Evolutionary conservation across 345 rosid species (phyloP), one percentile per base, ranked within the genome.

Genomic region (Ceriops decandra): DNA sequence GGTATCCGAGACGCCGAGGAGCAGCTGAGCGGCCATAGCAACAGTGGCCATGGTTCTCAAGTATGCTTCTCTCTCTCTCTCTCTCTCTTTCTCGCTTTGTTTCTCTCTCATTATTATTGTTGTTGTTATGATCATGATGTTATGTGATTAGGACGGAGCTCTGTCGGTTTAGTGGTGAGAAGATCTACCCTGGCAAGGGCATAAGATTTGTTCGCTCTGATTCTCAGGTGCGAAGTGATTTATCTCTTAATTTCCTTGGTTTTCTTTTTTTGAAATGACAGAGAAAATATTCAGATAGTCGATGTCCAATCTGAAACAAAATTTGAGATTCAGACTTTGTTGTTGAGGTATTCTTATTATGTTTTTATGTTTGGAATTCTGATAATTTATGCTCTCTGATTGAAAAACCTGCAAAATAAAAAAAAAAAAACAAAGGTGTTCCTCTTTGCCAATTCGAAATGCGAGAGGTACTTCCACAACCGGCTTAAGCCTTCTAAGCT

Each of bases 391-490:
- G 52, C 42, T 63, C 7, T 21, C 24, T 70, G 46, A 38, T 57
- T 49, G 13, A 3, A 28, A 28, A 2, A 13, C 0, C 13, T 7
- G 1, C 1, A 6, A 7, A 7, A 11, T 11, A 38, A 10, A 38
- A 11, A 10, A 38, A 38, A 10, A 38, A 38, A 1, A 1, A 1
- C 15, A 42, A 21, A 95, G 99, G 99, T 91, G 4, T 93, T 91
- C 85, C 87, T 93, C 81, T 91, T 93, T 56, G 74, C 76, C 30
- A 95, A 91, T 78, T 91, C 99, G 0, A 95, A 95, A 56, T 95
- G 96, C 82, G 89, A 91, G 83, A 82, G 93, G 84, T 91, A 95
- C 74, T 91, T 95, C 82, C 96, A 91, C 85, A 91, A 89, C 74
- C 83, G 90, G 30, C 67, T 89, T 83, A 93, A 91, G 91, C 97